These are phyloP conservation scores for Marchantia paleacea DNA, from an alignment of 225 moss, liverwort and hornwort species.

Conservation along the genomic window DNA sequence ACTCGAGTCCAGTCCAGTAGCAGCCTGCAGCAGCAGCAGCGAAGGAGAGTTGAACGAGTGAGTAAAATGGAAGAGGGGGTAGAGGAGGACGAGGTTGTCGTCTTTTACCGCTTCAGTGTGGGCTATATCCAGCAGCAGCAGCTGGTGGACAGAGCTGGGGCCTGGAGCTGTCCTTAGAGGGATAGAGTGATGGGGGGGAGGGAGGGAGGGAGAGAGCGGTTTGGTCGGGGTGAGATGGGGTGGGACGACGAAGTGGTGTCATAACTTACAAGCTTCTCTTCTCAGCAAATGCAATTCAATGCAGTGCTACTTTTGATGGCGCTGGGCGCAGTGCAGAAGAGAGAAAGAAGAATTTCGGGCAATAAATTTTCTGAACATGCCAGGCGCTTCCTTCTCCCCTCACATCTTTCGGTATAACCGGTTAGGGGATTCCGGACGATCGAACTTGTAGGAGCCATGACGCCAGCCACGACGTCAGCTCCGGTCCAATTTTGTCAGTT, in stretches of 20 bases:
- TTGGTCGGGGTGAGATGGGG: neutral
- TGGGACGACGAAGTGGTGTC: neutral
- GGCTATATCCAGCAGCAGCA: too few relatives aligned
- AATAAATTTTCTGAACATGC: slow-evolving; percentile 17
- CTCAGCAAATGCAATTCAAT: neutral
- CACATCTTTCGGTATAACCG: slow-evolving; percentile 8
- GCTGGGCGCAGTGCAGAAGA: neutral
- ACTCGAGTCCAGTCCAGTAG: neutral
- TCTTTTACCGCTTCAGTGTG: too few relatives aligned
- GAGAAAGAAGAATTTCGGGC: slow-evolving; percentile 5
- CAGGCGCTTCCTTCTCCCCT: slow-evolving; percentile 2
- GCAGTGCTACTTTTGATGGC: slow-evolving; percentile 11
- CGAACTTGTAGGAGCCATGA: slow-evolving; percentile 8
- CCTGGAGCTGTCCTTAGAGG: too few relatives aligned
- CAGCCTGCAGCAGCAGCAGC: neutral
- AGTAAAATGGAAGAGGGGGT: neutral
- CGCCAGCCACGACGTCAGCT: neutral
- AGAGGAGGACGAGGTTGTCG: neutral
- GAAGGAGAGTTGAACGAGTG: neutral
- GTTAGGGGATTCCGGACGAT: slow-evolving; percentile 12
- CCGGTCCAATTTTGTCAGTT: slow-evolving; percentile 3
- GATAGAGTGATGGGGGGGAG: neutral
- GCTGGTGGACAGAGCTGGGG: too few relatives aligned
- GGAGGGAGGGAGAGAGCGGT: neutral
- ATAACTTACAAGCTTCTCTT: neutral